Conservation (phyloP, 2,329 filamentous ascomycete species). For the Mollisia scopiformis region DNA sequence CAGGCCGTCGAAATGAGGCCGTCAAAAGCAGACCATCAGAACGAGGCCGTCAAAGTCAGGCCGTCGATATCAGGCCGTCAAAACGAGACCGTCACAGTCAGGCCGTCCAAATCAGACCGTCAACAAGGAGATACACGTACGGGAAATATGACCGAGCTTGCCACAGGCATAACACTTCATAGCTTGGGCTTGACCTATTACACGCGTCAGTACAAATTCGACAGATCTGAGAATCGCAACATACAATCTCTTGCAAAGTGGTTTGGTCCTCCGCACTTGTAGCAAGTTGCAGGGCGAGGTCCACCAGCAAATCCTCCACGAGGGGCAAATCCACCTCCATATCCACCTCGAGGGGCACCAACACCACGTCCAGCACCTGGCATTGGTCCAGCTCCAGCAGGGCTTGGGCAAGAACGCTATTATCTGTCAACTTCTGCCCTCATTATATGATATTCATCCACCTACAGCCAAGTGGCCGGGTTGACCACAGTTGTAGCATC, state of each 20-base stretch:
- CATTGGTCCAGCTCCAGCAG: slow-evolving; percentile 54
- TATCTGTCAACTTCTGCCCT: slow-evolving; percentile 23
- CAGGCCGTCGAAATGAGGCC: too few relatives aligned
- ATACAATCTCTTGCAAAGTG: slow-evolving; percentile 93
- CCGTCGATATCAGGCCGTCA: too few relatives aligned
- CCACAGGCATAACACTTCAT: slow-evolving; percentile 83
- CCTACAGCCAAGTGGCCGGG: slow-evolving; percentile 87
- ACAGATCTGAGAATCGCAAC: not conserved
- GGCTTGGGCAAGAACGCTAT: slow-evolving; percentile 82
- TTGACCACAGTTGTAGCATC: slow-evolving; percentile 97
- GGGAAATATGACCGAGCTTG: slow-evolving; percentile 59
- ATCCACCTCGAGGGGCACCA: slow-evolving; percentile 73
- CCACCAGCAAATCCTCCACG: slow-evolving; percentile 77
- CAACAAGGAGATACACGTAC: slow-evolving; percentile 40
- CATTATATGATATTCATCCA: slow-evolving; percentile 27
- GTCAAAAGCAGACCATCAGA: too few relatives aligned
- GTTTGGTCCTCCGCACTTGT: slow-evolving; percentile 85
- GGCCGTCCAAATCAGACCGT: too few relatives aligned
- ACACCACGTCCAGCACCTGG: slow-evolving; percentile 64
- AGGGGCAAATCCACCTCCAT: slow-evolving; percentile 60
- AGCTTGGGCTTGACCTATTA: slow-evolving; percentile 70
- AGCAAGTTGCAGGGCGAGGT: slow-evolving; percentile 71
- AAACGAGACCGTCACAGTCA: too few relatives aligned
- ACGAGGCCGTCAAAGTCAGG: too few relatives aligned
- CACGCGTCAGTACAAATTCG: not conserved